These are phyloP conservation scores for Gastrolobium bilobum DNA, from an alignment of 306 rosid species.

Conservation along the genomic window DNA sequence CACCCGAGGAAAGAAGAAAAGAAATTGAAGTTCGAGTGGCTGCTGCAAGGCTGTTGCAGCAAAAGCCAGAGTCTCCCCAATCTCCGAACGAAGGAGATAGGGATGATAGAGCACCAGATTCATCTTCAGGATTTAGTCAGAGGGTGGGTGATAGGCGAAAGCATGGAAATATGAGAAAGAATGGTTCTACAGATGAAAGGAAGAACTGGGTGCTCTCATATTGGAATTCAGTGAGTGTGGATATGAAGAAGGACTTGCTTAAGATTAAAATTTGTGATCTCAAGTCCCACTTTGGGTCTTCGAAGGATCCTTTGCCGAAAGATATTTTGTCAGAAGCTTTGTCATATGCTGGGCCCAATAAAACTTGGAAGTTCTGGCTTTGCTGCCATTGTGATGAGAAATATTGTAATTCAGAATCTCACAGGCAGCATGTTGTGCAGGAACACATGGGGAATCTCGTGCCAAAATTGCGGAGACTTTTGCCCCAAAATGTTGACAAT, in stretches of 20 bases:
- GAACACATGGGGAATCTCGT: slow-evolving; percentile 84
- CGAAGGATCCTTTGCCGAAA: slow-evolving; percentile 69
- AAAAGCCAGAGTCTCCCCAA: slow-evolving; percentile 77
- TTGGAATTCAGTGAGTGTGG: slow-evolving; percentile 77
- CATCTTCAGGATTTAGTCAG: slow-evolving; percentile 66
- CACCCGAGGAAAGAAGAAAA: slow-evolving; percentile 88
- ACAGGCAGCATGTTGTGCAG: slow-evolving; percentile 82
- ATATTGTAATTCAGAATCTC: slow-evolving; percentile 68
- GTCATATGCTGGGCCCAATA: slow-evolving; percentile 68
- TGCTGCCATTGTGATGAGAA: slow-evolving; percentile 81
- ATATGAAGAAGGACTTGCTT: slow-evolving; percentile 78
- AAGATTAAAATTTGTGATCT: slow-evolving; percentile 74
- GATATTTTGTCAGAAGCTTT: slow-evolving; percentile 80
- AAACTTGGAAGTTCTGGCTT: slow-evolving; percentile 87
- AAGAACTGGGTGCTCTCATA: slow-evolving; percentile 75
- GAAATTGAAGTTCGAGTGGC: slow-evolving; percentile 98
- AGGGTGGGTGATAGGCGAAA: slow-evolving; percentile 73
- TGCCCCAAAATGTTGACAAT: slow-evolving; percentile 82
- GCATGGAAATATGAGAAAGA: slow-evolving; percentile 63
- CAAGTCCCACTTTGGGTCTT: slow-evolving; percentile 70
- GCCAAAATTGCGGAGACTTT: slow-evolving; percentile 74
- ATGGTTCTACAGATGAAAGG: slow-evolving; percentile 75
- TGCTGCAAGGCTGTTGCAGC: slow-evolving; percentile 96
- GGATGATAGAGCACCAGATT: slow-evolving; percentile 69
- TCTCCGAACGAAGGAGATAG: slow-evolving; percentile 66